Conservation (phyloP, 2,329 filamentous ascomycete species). For the Lachnellula suecica region DNA sequence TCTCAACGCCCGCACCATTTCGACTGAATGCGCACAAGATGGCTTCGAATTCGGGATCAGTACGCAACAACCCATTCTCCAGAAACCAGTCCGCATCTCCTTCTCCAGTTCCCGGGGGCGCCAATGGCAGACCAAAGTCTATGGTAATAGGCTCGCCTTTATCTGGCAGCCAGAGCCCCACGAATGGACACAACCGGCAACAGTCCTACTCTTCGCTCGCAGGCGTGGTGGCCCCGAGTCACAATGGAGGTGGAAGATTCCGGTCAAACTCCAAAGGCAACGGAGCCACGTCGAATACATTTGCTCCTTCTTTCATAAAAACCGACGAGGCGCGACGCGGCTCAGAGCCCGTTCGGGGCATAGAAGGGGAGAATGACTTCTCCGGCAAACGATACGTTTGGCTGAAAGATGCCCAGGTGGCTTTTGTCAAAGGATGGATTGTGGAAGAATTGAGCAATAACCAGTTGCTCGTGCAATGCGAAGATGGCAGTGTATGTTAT, state of each 20-base stretch:
- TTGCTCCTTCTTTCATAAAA: constrained; percentile 95
- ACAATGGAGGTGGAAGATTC: constrained; percentile 33
- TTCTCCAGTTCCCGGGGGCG: constrained; percentile 56
- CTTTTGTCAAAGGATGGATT: constrained; percentile 91
- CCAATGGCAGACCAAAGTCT: constrained; percentile 69
- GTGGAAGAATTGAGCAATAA: constrained; percentile 74
- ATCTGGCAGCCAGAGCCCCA: constrained; percentile 37
- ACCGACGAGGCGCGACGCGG: constrained; percentile 69
- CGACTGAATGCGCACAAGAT: constrained; percentile 36
- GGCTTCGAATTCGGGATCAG: constrained; percentile 63
- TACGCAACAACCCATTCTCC: constrained; percentile 78
- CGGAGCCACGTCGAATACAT: constrained; percentile 72
- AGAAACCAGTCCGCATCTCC: constrained; percentile 68
- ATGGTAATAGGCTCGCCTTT: constrained; percentile 54
- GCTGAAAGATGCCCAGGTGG: constrained; percentile 82
- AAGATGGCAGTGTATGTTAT: constrained; percentile 77
- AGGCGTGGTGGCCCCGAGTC: constrained; percentile 32
- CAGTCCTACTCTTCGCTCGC: constrained; percentile 62
- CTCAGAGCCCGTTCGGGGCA: constrained; percentile 61
- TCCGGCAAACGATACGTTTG: constrained; percentile 98
- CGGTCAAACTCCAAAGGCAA: constrained; percentile 65
- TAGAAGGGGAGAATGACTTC: constrained; percentile 98
- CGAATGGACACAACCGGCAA: constrained; percentile 58
- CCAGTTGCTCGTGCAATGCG: constrained; percentile 82
- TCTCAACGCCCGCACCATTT: neutral